These are phyloP conservation scores for Rhodotorula taiwanensis DNA, from an alignment of 768 basidiomycete species.

Conservation along the genomic window DNA sequence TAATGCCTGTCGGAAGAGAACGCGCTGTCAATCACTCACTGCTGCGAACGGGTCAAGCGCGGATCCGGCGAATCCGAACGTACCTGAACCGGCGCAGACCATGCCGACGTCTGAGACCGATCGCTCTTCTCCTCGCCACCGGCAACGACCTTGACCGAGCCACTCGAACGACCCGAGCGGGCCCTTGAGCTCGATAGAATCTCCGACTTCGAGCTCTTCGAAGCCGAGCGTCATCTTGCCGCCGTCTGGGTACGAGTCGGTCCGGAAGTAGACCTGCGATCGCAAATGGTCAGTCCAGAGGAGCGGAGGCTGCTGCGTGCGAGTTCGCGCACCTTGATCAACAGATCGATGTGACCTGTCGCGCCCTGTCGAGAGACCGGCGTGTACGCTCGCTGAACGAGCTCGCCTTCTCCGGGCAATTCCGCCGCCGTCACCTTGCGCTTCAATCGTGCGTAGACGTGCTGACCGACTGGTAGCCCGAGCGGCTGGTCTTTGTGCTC, in stretches of 20 bases:
- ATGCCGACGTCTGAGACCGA: slow-evolving; percentile 51
- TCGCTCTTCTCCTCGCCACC: slow-evolving; percentile 46
- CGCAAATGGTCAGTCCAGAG: not conserved
- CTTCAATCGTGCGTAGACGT: slow-evolving; percentile 54
- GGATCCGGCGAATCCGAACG: slow-evolving; percentile 19
- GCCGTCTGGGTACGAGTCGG: slow-evolving; percentile 44
- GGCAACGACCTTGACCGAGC: slow-evolving; percentile 48
- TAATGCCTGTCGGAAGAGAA: slow-evolving; percentile 48
- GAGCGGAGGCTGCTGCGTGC: not conserved
- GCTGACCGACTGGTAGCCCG: slow-evolving; percentile 58
- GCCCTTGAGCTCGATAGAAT: slow-evolving; percentile 56
- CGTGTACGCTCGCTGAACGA: slow-evolving; percentile 58
- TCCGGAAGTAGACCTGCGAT: slow-evolving; percentile 34
- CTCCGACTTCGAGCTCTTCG: slow-evolving; percentile 51
- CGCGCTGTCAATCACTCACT: not conserved
- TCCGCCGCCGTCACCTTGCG: slow-evolving; percentile 41
- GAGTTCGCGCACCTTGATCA: slow-evolving; percentile 47
- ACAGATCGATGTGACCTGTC: slow-evolving; percentile 52
- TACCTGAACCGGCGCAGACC: slow-evolving; percentile 57
- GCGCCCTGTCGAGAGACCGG: slow-evolving; percentile 52
- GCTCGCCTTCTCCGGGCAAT: slow-evolving; percentile 42
- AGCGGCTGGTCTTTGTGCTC: slow-evolving; percentile 48
- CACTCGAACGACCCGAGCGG: slow-evolving; percentile 57
- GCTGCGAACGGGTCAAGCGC: not conserved
- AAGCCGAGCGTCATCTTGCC: slow-evolving; percentile 55